Evolutionary conservation across 139 green algal genomes (phyloP), one percentile per base, ranked within the genome.

Genomic region (Tetraselmis chui): DNA sequence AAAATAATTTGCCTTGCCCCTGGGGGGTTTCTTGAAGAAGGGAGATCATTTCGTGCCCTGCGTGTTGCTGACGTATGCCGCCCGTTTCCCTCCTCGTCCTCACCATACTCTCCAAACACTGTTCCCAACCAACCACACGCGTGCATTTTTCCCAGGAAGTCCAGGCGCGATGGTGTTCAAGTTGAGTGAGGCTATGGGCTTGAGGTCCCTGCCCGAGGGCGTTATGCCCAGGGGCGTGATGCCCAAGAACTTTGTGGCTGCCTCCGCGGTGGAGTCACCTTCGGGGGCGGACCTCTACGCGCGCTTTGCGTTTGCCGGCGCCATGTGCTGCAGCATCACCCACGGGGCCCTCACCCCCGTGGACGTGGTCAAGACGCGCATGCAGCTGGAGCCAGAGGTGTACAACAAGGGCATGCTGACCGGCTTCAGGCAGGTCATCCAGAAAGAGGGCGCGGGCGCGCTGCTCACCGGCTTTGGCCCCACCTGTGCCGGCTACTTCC

Each of bases 291-390:
- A 67, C 45, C 45, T 67, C 45, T 67, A 67, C 45, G 5, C 45
- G 45, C 45, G 45, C 45, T 67, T 67, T 28, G 83, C 83, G 32
- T 32, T 86, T 75, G 83, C 83, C 2, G 83, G 83, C 67, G 83
- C 75, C 5, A 80, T 90, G 30, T 91, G 86, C 81, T 91, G 88
- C 80, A 83, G 84, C 29, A 79, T 90, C n/a, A 91, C 88, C 25
- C 88, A 91, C 82, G 88, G 84, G 59, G 86, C 80, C n/a, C 67
- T 91, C 28, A 91, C 88, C 28, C 88, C 88, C 28, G 78, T 91
- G 23, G 88, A 91, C 76, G 87, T 91, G 18, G 88, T 91, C 28
- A 91, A 91, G 84, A 89, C 84, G 76, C 88, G 87, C 86, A 91
- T 91, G 86, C 88, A 91, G 83, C 79, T 77, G 30, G 84, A 89